Evolutionary conservation across 805 yeast genomes (phyloP).

Genomic region (Wickerhamomyces kurtzmanii): DNA sequence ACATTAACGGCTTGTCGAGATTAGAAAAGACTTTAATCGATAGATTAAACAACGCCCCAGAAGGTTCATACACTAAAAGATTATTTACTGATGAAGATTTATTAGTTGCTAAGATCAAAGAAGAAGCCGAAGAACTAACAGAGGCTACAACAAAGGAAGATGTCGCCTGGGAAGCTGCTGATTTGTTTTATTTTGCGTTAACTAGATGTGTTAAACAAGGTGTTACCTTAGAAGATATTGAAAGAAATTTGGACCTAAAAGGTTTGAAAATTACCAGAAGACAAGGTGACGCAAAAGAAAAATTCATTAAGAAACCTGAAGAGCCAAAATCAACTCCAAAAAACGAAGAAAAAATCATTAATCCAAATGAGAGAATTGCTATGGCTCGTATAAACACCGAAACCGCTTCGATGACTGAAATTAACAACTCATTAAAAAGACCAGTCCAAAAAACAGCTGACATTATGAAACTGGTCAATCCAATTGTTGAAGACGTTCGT

Average conservation of each 20-base stretch:
- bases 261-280: slow-evolving; percentile 83
- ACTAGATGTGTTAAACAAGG: slow-evolving; percentile 70
- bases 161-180: slow-evolving; percentile 97
- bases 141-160: slow-evolving; percentile 67
- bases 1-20: slow-evolving; percentile 52
- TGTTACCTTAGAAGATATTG: slow-evolving; percentile 73
- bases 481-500: slow-evolving; percentile 76
- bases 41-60: slow-evolving; percentile 66
- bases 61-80: slow-evolving; percentile 90
- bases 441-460: slow-evolving; percentile 94
- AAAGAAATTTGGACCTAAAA: slow-evolving; percentile 75
- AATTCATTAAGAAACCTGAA: slow-evolving; percentile 37
- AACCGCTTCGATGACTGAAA: slow-evolving; percentile 30
- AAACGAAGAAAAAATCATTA: slow-evolving; percentile 15
- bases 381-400: slow-evolving; percentile 38
- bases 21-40: slow-evolving; percentile 58
- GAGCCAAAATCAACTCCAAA: slow-evolving; percentile 11
- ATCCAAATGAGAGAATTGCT: slow-evolving; percentile 13
- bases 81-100: slow-evolving; percentile 70
- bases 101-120: slow-evolving; percentile 80
- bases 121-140: slow-evolving; percentile 92
- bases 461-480: slow-evolving; percentile 86
- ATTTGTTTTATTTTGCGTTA: slow-evolving; percentile 68
- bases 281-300: slow-evolving; percentile 91
- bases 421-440: slow-evolving; percentile 63